Base-by-base conservation (phyloP, 805 yeast species). In the Starmerella cellae region DNA sequence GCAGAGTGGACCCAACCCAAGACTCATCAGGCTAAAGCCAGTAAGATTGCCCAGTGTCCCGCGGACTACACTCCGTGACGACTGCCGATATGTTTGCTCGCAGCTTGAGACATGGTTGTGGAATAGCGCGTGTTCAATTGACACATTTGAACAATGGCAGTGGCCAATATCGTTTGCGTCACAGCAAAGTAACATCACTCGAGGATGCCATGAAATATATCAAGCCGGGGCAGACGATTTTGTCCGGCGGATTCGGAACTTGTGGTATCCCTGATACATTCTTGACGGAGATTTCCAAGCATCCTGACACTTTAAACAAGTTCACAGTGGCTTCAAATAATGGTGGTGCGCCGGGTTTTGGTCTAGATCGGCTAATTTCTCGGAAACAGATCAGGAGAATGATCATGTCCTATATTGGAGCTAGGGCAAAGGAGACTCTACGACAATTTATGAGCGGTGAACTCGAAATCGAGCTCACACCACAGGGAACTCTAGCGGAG, bases 401-500 rank as follows among this genome's bases (percentile, higher is more conserved):
- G 66, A 58, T 70, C 35, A 62, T 63, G 46, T 66, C 71, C n/a
- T 70, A 65, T 51, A 63, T 70, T 32, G 75, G 74, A 13, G 60
- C 58, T 23, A 39, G 52, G 2, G 67, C 68, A 50, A 62, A 64
- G 43, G 59, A 63, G 2, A 65, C 69, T 43, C 67, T 66, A 46
- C 52, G 54, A 35, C 49, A 62, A 49, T 70, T 64, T 48, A 57
- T 68, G 37, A 56, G 60, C 19, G 75, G 74, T 11, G 48, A 62
- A 38, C 57, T 70, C 33, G 70, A 67, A 45, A 56, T 70, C 39
- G 74, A 70, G 49, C 56, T 70, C 37, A 64, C 68, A 16, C 75
- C 75, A 3, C 75, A 70, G 49, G 75, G 75, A 3, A 67, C 69
- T n/a, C 54, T 70, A 22, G 74, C 73, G 10, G 75, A 70, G 50